Base-by-base conservation (phyloP, 1,139 yeast genomes). In the Debaryomycetaceae sp. region DNA sequence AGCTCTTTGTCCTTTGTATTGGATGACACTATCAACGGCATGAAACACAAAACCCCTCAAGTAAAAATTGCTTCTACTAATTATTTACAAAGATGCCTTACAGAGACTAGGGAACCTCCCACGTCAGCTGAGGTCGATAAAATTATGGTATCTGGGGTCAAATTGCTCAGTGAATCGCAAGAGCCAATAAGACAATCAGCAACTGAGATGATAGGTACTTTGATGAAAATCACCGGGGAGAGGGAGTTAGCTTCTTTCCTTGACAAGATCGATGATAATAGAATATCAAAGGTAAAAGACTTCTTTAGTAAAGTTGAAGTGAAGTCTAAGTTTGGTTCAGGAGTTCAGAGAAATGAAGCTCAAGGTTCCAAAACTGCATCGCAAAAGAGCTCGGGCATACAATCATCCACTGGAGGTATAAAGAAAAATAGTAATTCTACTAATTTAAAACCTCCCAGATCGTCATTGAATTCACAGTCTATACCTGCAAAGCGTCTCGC, bases 101-200 rank as follows among this genome's bases (percentile, higher is more conserved):
- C 74, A 17, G 64, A 70, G 13, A 73, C 87, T 0, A 60, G 59
- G 9, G 49, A 51, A 1, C 59, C 78, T 0, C 94, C 94, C 1
- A 63, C 66, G 6, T 56, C 68, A 5, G 50, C 65, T 2, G 88
- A 85, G 45, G 61, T 81, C 34, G 85, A 81, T 45, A 54, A 58
- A 7, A 79, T 85, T 9, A 77, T 81, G 70, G 76, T 67, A 2
- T 59, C 64, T 2, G 78, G 79, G 2, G 71, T 75, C 6, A 85
- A 83, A 53, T 67, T 87, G 15, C 74, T 89, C 31, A 71, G 78
- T 39, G 98, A 92, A 49, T 83, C 95, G 0, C 88, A 85, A 56
- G 95, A 88, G 43, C 88, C 94, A 1, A 83, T 88, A 1, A 78
- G 98, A 56, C 79, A 83, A 41, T 81, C 83, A 1, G 85, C 92